Conservation (phyloP, 352 stramenopile genomes). For the Phytophthora fragariae region DNA sequence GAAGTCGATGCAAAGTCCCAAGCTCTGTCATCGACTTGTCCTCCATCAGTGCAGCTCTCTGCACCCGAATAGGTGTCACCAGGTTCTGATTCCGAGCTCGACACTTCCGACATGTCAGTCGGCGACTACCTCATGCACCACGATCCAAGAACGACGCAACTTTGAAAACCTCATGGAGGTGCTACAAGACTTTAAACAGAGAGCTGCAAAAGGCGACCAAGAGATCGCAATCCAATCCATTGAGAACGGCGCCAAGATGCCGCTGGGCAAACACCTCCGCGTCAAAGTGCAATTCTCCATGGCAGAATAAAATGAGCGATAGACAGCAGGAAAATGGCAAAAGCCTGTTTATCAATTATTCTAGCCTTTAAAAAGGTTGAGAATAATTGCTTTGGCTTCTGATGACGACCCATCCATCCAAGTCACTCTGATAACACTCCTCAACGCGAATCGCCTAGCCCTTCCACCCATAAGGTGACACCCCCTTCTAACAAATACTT, state of each 20-base stretch:
- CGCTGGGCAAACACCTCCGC: constrained; percentile 45
- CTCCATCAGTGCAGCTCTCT: constrained; percentile 5
- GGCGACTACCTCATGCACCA: constrained; percentile 67
- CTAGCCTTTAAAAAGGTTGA: too few species aligned
- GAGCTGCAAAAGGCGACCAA: not conserved
- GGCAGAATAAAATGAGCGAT: not conserved
- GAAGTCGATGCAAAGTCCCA: not conserved
- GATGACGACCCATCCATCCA: too few species aligned
- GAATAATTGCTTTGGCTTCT: too few species aligned
- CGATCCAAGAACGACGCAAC: constrained; percentile 47
- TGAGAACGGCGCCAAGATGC: constrained; percentile 47
- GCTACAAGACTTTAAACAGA: constrained; percentile 51
- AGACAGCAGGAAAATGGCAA: too few species aligned
- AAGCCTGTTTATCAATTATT: too few species aligned
- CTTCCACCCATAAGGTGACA: not conserved
- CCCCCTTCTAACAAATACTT: constrained; percentile 8
- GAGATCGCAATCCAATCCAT: constrained; percentile 27
- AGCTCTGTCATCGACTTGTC: not conserved
- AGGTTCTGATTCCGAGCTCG: not conserved
- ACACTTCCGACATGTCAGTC: constrained; percentile 20
- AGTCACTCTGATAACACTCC: too few species aligned
- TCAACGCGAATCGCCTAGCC: constrained; percentile 58
- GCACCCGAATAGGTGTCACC: not conserved
- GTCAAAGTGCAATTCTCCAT: constrained; percentile 61
- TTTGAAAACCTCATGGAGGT: constrained; percentile 70